A percentile compares a stretch with the other conserved stretches of the same genome.
phyloP scores from a whole-genome alignment of 805 yeast species.

The Wilhelminamyces savonicus region DNA sequence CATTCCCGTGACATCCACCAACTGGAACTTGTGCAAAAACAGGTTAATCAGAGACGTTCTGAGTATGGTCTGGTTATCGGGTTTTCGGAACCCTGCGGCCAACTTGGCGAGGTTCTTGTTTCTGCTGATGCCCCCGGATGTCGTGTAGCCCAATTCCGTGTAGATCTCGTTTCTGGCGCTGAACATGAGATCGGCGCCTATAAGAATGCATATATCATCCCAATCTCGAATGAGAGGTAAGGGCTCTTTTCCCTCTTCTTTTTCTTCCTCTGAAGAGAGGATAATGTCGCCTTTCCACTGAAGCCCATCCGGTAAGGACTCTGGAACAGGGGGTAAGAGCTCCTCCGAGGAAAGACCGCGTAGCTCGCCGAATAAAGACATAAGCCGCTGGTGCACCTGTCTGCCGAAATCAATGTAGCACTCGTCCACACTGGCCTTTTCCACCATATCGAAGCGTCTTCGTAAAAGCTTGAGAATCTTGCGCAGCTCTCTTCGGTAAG shows the following conservation, averaged over 20 bases:
- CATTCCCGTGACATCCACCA: constrained; percentile 79
- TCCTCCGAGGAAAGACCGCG: constrained; percentile 10
- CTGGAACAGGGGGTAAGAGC: constrained; percentile 42
- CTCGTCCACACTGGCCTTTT: constrained; percentile 96
- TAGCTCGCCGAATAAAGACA: constrained; percentile 44
- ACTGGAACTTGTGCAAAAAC: constrained; percentile 56
- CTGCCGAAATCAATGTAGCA: constrained; percentile 81
- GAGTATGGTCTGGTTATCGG: constrained; percentile 78
- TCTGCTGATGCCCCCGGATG: constrained; percentile 82
- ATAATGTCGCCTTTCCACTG: constrained; percentile 24
- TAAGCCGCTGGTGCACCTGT: constrained; percentile 39
- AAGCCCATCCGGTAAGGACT: constrained; percentile 21
- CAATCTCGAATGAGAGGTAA: constrained; percentile 35
- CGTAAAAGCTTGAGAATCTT: constrained; percentile 66
- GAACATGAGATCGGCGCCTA: constrained; percentile 58
- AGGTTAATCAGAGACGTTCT: constrained; percentile 38
- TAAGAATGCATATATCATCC: constrained; percentile 70
- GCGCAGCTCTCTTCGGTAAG: constrained; percentile 82
- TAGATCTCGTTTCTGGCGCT: constrained; percentile 50
- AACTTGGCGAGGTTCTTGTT: constrained; percentile 78
- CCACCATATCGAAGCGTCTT: constrained; percentile 59
- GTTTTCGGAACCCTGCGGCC: constrained; percentile 81
- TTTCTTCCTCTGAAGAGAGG: constrained; percentile 2
- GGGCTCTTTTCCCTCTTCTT: constrained; percentile 22
- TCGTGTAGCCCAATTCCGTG: constrained; percentile 64